Evolutionary conservation across 192 early-diverging fungal genomes (phyloP), one percentile per base, ranked within the genome.

Genomic region (Coemansia sp.): DNA sequence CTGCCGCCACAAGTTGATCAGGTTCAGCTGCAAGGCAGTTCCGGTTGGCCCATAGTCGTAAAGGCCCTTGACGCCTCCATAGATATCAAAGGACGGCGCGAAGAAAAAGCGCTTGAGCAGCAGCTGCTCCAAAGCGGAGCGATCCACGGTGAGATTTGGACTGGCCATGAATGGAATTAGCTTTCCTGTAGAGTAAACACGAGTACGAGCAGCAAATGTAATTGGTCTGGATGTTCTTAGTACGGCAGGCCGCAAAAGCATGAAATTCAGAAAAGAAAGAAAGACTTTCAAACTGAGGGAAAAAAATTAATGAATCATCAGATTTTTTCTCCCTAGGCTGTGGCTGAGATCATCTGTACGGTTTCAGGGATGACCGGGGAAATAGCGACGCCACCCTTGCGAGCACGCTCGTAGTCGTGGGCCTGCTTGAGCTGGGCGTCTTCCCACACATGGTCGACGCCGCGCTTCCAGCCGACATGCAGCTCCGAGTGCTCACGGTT

Each of bases 31-130:
- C 38, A 99, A 81, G 14, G 93, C 94, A 54, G 87, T 90, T 23
- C 93, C 94, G 18, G 94, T 86, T 14, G 97, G 97, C 15, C 97
- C 97, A 69, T 91, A 96, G 76, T 99, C 97, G 64, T 92, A 99
- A 36, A 99, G 86, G 67, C 97, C 97, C 53, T 93, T 90, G 32
- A 96, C 89, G 73, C 92, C 95, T 53, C 93, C 94, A 64, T 99
- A 99, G 70, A 93, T 92, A 47, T 84, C 80, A 75, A 96, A 99
- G 30, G 94, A 87, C 8, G 94, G 97, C 26, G 97, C 90, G 48
- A 85, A 91, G 72, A 99, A 99, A 87, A 99, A 99, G 23, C 95
- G 85, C 80, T 92, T 92, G 53, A 83, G 69, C 51, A 97, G 81
- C 53, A 99, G 71, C 36, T 82, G 66, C 60, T 92, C 90, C 40